Evolutionary conservation across 2,329 filamentous ascomycete genomes (phyloP).

Genomic region (Remersonia thermophila): DNA sequence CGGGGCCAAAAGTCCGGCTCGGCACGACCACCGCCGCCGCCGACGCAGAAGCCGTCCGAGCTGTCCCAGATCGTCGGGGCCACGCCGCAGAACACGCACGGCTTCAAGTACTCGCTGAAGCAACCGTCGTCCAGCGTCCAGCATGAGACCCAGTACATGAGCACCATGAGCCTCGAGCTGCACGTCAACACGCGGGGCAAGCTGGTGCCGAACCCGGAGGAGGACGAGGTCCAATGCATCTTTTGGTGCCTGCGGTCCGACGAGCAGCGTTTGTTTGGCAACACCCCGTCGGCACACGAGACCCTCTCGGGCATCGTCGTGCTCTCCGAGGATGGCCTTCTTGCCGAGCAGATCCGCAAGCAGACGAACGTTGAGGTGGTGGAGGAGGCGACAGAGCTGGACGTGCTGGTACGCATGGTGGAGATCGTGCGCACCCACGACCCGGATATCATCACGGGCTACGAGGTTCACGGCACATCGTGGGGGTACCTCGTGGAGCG

Average conservation of each 20-base stretch:
- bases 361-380: slow-evolving; percentile 51
- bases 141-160: slow-evolving; percentile 89
- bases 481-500: slow-evolving; percentile 96
- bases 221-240: slow-evolving; percentile 77
- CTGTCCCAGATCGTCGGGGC: slow-evolving; percentile 82
- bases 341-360: slow-evolving; percentile 49
- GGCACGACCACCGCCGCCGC: slow-evolving; percentile 1
- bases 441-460: slow-evolving; percentile 87
- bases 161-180: slow-evolving; percentile 84
- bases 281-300: slow-evolving; percentile 29
- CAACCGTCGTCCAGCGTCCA: slow-evolving; percentile 62
- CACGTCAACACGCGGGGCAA: slow-evolving; percentile 79
- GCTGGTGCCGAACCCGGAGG: slow-evolving; percentile 75
- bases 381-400: slow-evolving; percentile 68
- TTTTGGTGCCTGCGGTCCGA: slow-evolving; percentile 85
- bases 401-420: slow-evolving; percentile 73
- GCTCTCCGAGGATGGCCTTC: slow-evolving; percentile 48
- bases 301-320: slow-evolving; percentile 60
- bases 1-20: slow-evolving; percentile 10
- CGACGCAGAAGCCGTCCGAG: slow-evolving; percentile 19
- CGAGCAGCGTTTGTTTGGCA: slow-evolving; percentile 42
- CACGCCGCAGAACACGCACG: slow-evolving; percentile 69
- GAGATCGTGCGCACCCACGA: slow-evolving; percentile 75
- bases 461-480: slow-evolving; percentile 83
- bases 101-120: slow-evolving; percentile 77